These are phyloP conservation scores for Thyridium curvatum DNA, from an alignment of 2,329 filamentous ascomycete species.

Conservation along the genomic window DNA sequence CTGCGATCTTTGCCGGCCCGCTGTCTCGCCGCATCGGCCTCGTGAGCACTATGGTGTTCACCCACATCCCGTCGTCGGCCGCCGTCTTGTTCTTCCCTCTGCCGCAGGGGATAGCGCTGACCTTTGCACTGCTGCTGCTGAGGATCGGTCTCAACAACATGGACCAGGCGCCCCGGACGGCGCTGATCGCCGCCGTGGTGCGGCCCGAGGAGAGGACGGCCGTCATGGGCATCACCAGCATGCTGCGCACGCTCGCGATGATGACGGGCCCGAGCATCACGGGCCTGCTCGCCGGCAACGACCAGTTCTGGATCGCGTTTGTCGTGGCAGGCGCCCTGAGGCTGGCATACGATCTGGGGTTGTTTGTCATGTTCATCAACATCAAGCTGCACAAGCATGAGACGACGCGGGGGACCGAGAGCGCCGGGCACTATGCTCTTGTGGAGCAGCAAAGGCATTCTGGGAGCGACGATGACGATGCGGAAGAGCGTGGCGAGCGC, in stretches of 20 bases:
- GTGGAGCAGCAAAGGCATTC: no score
- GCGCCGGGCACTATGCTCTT: not conserved
- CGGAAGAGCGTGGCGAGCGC: no score
- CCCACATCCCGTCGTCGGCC: slow-evolving; percentile 54
- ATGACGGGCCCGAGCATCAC: slow-evolving; percentile 49
- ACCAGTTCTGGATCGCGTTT: slow-evolving; percentile 57
- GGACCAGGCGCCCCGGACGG: slow-evolving; percentile 61
- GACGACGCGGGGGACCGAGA: slow-evolving; percentile 6
- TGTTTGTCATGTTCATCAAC: slow-evolving; percentile 54
- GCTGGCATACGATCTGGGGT: slow-evolving; percentile 50
- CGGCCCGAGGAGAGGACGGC: slow-evolving; percentile 59
- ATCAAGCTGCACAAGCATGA: slow-evolving; percentile 45
- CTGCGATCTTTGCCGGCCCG: slow-evolving; percentile 50
- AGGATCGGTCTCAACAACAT: slow-evolving; percentile 60
- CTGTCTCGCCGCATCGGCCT: slow-evolving; percentile 51
- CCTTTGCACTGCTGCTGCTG: slow-evolving; percentile 49
- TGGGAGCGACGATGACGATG: no score
- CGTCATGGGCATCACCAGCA: slow-evolving; percentile 63
- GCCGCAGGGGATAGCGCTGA: slow-evolving; percentile 41
- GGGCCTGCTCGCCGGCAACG: slow-evolving; percentile 43
- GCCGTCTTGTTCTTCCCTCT: slow-evolving; percentile 55
- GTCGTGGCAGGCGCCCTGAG: slow-evolving; percentile 47
- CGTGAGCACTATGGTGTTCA: slow-evolving; percentile 60
- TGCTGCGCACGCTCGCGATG: slow-evolving; percentile 53
- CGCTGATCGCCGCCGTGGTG: slow-evolving; percentile 62